Evolutionary conservation across 352 stramenopile genomes (phyloP).

Genomic region (Phytopythium aichiense): DNA sequence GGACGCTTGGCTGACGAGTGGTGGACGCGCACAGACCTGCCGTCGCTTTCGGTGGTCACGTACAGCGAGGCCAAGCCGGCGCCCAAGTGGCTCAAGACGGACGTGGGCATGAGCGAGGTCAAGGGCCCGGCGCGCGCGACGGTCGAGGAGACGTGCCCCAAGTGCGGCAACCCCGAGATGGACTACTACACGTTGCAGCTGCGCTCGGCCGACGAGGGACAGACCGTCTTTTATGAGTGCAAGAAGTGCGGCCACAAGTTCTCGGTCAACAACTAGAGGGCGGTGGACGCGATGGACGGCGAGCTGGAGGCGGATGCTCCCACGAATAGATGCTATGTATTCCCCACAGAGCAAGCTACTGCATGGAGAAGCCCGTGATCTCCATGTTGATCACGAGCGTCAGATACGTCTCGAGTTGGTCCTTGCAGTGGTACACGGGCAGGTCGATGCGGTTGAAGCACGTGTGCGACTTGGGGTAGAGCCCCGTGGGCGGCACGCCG

Average conservation of each 20-base stretch:
- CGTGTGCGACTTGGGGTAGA: conserved; percentile 85
- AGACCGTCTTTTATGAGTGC: conserved; percentile 99
- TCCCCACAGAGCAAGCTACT: conserved; percentile 49
- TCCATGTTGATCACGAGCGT: conserved; percentile 98
- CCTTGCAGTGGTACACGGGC: conserved; percentile 63
- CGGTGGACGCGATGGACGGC: background rate
- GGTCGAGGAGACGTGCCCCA: conserved; percentile 98
- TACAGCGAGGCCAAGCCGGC: conserved; percentile 68
- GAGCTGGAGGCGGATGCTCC: no score
- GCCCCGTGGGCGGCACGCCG: conserved; percentile 52
- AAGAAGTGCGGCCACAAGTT: conserved; percentile 93
- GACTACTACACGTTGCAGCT: conserved; percentile 99
- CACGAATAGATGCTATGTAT: conserved; percentile 26
- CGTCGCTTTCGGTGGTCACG: conserved; percentile 73
- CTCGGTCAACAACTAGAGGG: conserved; percentile 83
- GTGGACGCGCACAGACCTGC: conserved; percentile 45
- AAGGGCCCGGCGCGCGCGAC: conserved; percentile 88
- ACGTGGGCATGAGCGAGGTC: conserved; percentile 77
- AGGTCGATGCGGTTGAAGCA: conserved; percentile 88
- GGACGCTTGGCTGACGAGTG: no score
- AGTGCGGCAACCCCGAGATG: conserved; percentile 96
- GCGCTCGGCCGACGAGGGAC: conserved; percentile 97
- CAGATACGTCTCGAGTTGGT: conserved; percentile 93
- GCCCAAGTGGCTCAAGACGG: conserved; percentile 77
- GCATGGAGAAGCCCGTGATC: conserved; percentile 95